These are phyloP conservation scores for Fraxinus floribunda DNA, from an alignment of 305 asterid genomes.

Conservation along the genomic window DNA sequence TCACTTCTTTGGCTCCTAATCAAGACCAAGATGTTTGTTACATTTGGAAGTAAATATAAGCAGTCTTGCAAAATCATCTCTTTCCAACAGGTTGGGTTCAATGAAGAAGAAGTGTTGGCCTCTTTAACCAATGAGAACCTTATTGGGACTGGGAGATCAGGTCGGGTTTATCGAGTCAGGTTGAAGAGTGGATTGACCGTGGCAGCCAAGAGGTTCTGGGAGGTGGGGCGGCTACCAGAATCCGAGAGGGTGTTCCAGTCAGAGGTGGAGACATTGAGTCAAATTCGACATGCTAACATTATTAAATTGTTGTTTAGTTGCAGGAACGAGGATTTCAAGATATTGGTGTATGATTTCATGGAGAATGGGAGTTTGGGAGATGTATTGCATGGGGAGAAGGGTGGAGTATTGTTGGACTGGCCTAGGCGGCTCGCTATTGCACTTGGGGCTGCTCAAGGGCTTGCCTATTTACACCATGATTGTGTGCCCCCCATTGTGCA, in stretches of 20 bases:
- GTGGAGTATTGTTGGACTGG: slow-evolving; percentile 64
- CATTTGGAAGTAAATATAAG: slow-evolving; percentile 27
- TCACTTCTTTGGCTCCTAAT: slow-evolving; percentile 51
- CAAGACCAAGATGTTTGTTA: slow-evolving; percentile 45
- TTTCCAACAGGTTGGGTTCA: slow-evolving; percentile 50
- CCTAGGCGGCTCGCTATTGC: slow-evolving; percentile 61
- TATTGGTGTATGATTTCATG: slow-evolving; percentile 75
- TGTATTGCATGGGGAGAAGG: slow-evolving; percentile 64
- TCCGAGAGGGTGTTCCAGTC: slow-evolving; percentile 53
- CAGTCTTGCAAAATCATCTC: slow-evolving; percentile 62
- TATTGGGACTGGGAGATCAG: slow-evolving; percentile 74
- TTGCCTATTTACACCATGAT: slow-evolving; percentile 86
- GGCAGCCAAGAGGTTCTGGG: slow-evolving; percentile 78
- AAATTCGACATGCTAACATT: slow-evolving; percentile 66
- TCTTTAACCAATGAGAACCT: slow-evolving; percentile 55
- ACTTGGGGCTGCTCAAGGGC: slow-evolving; percentile 75
- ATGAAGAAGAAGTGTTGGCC: slow-evolving; percentile 53
- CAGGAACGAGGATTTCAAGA: slow-evolving; percentile 50
- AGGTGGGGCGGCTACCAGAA: slow-evolving; percentile 41
- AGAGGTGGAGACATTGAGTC: slow-evolving; percentile 69
- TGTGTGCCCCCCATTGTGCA: slow-evolving; percentile 76
- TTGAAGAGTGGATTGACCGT: slow-evolving; percentile 54
- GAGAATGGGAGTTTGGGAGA: slow-evolving; percentile 87
- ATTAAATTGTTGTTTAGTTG: slow-evolving; percentile 68
- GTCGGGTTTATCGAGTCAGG: slow-evolving; percentile 62